A percentile compares a stretch with the other conserved stretches of the same genome.
Evolutionary conservation across 768 basidiomycete species (phyloP).

Genomic region (Hygrocybe coccinea): DNA sequence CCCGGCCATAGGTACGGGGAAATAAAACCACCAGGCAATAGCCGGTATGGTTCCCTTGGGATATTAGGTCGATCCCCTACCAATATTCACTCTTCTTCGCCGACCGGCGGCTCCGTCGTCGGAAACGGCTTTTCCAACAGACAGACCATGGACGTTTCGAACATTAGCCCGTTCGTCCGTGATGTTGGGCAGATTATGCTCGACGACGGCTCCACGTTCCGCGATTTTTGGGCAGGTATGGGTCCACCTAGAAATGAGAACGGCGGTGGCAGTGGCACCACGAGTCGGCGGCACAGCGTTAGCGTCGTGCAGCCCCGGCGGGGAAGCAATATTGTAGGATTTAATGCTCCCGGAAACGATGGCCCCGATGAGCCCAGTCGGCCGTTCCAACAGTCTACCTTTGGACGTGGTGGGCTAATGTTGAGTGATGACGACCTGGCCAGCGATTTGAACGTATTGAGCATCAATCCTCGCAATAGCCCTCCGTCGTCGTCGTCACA

Average conservation of each 20-base stretch:
- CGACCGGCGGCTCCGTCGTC: slow-evolving; percentile 36
- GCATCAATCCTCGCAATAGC: slow-evolving; percentile 43
- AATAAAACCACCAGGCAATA: slow-evolving; percentile 54
- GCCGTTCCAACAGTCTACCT: slow-evolving; percentile 29
- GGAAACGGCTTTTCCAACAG: slow-evolving; percentile 46
- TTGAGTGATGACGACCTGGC: slow-evolving; percentile 80
- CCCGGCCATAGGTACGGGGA: slow-evolving; percentile 52
- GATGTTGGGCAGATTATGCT: slow-evolving; percentile 75
- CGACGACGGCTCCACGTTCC: slow-evolving; percentile 67
- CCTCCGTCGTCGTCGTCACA: slow-evolving; percentile 41
- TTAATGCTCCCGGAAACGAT: slow-evolving; percentile 54
- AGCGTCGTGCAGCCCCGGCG: slow-evolving; percentile 74
- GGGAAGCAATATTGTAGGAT: slow-evolving; percentile 60
- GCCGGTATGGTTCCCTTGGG: slow-evolving; percentile 63
- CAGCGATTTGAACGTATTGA: slow-evolving; percentile 60
- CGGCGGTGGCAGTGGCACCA: slow-evolving; percentile 70
- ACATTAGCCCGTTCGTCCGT: slow-evolving; percentile 82
- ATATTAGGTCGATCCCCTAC: slow-evolving; percentile 52
- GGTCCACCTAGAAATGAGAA: slow-evolving; percentile 59
- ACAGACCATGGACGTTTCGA: slow-evolving; percentile 52
- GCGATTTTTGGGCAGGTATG: slow-evolving; percentile 74
- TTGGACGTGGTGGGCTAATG: slow-evolving; percentile 54
- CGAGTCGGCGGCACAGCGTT: slow-evolving; percentile 78
- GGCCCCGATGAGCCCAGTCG: slow-evolving; percentile 31
- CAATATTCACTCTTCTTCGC: slow-evolving; percentile 48